Evolutionary conservation across 2,329 filamentous ascomycete genomes (phyloP).

Genomic region (Alternaria sp.): DNA sequence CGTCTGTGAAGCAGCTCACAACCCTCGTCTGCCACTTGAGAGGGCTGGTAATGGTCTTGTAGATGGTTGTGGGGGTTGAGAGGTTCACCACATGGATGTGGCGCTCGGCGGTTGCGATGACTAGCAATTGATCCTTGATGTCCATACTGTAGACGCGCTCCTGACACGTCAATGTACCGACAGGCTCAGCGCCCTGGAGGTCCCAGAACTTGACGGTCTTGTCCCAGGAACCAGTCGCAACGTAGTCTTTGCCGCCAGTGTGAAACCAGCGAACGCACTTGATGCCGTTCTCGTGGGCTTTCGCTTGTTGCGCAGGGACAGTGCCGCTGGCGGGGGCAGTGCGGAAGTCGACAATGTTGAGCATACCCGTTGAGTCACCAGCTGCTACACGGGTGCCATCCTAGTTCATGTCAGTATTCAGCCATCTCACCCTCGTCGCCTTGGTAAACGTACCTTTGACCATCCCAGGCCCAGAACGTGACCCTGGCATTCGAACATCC

Average conservation of each 20-base stretch:
- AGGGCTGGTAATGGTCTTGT: conserved; percentile 95
- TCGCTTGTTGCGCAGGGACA: conserved; percentile 66
- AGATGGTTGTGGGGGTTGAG: conserved; percentile 85
- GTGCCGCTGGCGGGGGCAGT: conserved; percentile 53
- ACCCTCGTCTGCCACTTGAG: conserved; percentile 98
- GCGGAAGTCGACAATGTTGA: conserved; percentile 82
- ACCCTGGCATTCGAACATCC: conserved; percentile 79
- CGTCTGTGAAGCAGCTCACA: conserved; percentile 93
- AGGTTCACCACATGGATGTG: conserved; percentile 97
- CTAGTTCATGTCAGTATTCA: conserved; percentile 57
- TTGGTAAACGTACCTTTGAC: conserved; percentile 73
- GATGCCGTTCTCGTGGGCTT: conserved; percentile 79
- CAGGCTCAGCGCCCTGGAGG: conserved; percentile 68
- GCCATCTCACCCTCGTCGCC: not conserved
- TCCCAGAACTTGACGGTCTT: conserved; percentile 94
- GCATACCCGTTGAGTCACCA: conserved; percentile 88
- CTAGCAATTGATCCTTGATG: conserved; percentile 84
- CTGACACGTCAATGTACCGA: conserved; percentile 71
- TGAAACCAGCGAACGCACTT: conserved; percentile 73
- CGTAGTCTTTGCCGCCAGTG: conserved; percentile 73
- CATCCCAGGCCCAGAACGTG: conserved; percentile 87
- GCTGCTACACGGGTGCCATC: conserved; percentile 90
- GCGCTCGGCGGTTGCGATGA: conserved; percentile 90
- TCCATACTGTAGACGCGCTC: conserved; percentile 93
- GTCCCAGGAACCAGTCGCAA: conserved; percentile 93